phyloP scores from a whole-genome alignment of 176 grass and related monocot species.

The Paspalum vaginatum region DNA sequence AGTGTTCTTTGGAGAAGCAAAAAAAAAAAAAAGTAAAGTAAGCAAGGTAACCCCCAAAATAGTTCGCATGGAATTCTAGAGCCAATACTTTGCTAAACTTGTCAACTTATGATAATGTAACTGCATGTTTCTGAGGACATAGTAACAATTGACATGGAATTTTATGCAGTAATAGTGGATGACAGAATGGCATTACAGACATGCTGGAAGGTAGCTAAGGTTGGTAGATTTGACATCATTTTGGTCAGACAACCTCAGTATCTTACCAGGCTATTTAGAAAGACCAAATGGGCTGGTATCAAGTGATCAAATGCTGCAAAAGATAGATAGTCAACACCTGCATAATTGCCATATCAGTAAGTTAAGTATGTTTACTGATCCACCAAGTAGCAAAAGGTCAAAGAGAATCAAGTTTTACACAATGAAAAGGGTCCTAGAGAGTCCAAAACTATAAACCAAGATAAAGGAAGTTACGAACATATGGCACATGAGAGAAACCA shows the following conservation, averaged over 20 bases:
- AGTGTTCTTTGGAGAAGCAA: conserved; percentile 13
- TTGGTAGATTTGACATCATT: too few species aligned
- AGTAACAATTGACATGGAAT: neutral
- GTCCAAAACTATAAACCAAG: neutral
- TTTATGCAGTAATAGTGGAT: neutral
- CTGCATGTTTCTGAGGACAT: conserved; percentile 28
- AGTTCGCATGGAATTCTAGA: conserved; percentile 11
- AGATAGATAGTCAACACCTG: conserved; percentile 82
- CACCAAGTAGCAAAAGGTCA: neutral
- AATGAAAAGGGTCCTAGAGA: neutral
- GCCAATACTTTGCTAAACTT: neutral
- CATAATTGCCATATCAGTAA: conserved; percentile 22
- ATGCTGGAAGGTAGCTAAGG: neutral
- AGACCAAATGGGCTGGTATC: conserved; percentile 74
- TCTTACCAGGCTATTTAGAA: conserved; percentile 75
- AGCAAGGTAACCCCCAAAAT: neutral
- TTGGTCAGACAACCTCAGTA: neutral
- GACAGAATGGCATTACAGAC: neutral
- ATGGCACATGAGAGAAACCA: neutral
- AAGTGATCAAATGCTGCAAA: conserved; percentile 72
- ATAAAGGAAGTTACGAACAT: neutral
- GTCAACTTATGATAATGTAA: neutral
- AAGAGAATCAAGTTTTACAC: neutral
- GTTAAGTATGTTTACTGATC: conserved; percentile 13
- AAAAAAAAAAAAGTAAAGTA: neutral